These are phyloP conservation scores for Fusarium buxicola DNA, from an alignment of 2,329 filamentous ascomycete species.

Conservation along the genomic window DNA sequence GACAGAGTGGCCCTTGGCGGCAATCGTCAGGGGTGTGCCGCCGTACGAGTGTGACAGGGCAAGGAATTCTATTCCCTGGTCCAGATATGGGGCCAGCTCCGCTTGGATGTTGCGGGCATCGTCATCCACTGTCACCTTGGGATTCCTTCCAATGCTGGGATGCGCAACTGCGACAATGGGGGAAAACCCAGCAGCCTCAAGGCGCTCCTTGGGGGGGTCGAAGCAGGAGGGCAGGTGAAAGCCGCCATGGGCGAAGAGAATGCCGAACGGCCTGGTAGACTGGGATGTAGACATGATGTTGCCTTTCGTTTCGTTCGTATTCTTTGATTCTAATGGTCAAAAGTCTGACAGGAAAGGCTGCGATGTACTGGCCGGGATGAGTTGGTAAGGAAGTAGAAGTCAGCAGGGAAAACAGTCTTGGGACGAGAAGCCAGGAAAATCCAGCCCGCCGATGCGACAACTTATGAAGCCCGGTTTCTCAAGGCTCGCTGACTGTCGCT, in stretches of 20 bases:
- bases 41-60: constrained; percentile 3
- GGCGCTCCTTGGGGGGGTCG: not conserved
- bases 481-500: no score
- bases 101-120: constrained; percentile 5
- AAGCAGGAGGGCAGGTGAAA: constrained; percentile 1
- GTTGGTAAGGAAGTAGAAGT: not conserved
- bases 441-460: not conserved
- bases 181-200: constrained; percentile 4
- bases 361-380: not conserved
- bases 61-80: constrained; percentile 2
- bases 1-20: not conserved
- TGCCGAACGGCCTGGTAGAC: not conserved
- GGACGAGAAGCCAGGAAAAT: not conserved
- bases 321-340: not conserved
- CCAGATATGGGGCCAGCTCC: not conserved
- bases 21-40: constrained; percentile 9
- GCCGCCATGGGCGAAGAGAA: constrained; percentile 8
- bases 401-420: no score
- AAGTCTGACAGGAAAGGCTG: not conserved
- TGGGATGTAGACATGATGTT: not conserved
- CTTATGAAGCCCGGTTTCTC: not conserved
- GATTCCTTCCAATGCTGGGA: not conserved
- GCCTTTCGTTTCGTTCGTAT: not conserved
- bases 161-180: constrained; percentile 1
- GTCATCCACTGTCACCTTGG: not conserved